A percentile compares a stretch with the other conserved stretches of the same genome.
Conservation (phyloP, 1,284 basidiomycete species). For the Boletus mariae region DNA sequence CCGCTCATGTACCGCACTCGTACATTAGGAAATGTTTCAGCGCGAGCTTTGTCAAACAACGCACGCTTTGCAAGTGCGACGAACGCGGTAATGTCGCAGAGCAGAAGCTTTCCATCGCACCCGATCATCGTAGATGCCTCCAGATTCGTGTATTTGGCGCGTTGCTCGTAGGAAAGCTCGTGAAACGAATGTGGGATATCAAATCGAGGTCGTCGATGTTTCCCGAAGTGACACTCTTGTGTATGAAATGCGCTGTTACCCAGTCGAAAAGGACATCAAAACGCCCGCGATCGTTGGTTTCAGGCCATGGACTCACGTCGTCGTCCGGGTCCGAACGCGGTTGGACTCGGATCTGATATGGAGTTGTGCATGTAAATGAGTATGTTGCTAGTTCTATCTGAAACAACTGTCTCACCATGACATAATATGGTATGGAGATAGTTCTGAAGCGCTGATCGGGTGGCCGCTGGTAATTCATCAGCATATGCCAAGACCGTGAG, state of each 20-base stretch:
- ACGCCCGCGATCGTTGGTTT: constrained; percentile 11
- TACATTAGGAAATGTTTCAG: constrained; percentile 14
- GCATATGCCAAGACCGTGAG: constrained; percentile 19
- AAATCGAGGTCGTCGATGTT: constrained; percentile 23
- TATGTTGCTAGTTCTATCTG: background rate
- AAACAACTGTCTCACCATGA: constrained; percentile 17
- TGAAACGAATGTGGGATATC: constrained; percentile 9
- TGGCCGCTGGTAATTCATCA: constrained; percentile 12
- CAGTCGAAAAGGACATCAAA: constrained; percentile 16
- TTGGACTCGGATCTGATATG: background rate
- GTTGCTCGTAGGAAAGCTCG: constrained; percentile 17
- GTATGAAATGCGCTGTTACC: constrained; percentile 15
- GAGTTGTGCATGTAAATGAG: background rate
- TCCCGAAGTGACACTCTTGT: constrained; percentile 18
- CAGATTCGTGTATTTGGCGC: constrained; percentile 12
- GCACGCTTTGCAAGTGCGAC: constrained; percentile 13
- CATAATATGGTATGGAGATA: constrained; percentile 26
- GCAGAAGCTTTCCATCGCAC: constrained; percentile 14
- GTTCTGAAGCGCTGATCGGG: constrained; percentile 11
- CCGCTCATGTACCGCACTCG: constrained; percentile 24
- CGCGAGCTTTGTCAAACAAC: constrained; percentile 20
- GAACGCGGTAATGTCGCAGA: constrained; percentile 12
- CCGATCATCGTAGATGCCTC: constrained; percentile 2
- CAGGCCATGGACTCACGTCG: background rate
- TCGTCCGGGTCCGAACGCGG: background rate